Evolutionary conservation across 2,329 filamentous ascomycete genomes (phyloP).

Genomic region (Diatrype stigma): DNA sequence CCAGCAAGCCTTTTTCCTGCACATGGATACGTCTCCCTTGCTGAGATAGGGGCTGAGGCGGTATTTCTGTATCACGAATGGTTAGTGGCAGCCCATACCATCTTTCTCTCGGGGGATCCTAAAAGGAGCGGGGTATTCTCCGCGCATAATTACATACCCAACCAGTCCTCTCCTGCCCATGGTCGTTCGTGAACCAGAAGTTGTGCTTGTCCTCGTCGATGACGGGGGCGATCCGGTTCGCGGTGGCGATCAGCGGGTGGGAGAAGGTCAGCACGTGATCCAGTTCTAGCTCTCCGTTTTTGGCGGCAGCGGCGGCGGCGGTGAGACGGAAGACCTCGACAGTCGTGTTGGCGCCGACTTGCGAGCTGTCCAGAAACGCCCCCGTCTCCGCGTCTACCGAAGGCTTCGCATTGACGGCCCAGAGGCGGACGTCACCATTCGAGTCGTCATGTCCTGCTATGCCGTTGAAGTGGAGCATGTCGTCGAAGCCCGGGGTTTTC

Average conservation of each 20-base stretch:
- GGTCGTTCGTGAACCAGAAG: constrained; percentile 24
- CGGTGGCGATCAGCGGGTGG: constrained; percentile 16
- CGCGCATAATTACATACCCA: constrained; percentile 10
- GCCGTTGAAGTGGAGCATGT: constrained; percentile 27
- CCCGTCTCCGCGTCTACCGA: constrained; percentile 20
- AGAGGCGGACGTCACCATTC: constrained; percentile 15
- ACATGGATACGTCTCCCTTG: constrained; percentile 26
- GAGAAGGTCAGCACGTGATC: constrained; percentile 20
- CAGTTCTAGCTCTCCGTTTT: constrained; percentile 8
- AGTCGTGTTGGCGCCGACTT: constrained; percentile 12
- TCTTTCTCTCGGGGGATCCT: too few relatives aligned
- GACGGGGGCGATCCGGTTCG: constrained; percentile 19
- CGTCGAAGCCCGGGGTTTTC: constrained; percentile 22
- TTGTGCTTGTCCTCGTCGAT: constrained; percentile 11
- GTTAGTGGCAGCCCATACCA: too few relatives aligned
- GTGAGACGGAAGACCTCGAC: constrained; percentile 16
- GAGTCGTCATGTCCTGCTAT: constrained; percentile 25
- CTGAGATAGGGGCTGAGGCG: constrained; percentile 18
- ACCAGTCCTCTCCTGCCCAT: constrained; percentile 15
- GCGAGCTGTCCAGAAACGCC: constrained; percentile 7
- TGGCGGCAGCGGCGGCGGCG: background rate
- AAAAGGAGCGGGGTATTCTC: too few relatives aligned
- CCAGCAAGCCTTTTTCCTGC: constrained; percentile 16
- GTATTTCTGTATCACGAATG: too few relatives aligned
- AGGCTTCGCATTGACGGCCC: constrained; percentile 22